Evolutionary conservation across 2,329 filamentous ascomycete species (phyloP), one percentile per base, ranked within the genome.

Genomic region (Lasiodiplodia sp.): DNA sequence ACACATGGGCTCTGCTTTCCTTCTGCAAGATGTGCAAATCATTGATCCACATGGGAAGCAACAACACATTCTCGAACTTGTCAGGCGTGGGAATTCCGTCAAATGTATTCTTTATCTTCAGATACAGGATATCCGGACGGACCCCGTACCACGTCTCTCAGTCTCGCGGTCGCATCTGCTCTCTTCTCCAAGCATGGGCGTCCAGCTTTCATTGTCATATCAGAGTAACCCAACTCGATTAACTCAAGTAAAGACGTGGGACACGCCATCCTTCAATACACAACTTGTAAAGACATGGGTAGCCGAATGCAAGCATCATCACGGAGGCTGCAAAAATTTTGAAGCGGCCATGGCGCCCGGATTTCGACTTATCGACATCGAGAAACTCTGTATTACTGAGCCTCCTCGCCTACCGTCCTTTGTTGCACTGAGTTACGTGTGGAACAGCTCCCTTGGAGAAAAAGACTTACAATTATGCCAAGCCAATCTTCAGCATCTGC

Each of bases 381-480:
- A 31, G n/a, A 21, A 51, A 21, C 28, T 56, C 10, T 37, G 53
- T 5, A 3, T 56, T 37, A 37, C 52, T 2, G 28, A 56, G 28
- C 5, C 34, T 37, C 1, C 25, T 21, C 14, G 34, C 5, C 21
- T 14, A 10, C 16, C 25, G 52, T 8, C 52, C 1, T 72, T 71
- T 37, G 37, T 72, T 47, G 68, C 71, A 21, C 49, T 72, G 14
- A 68, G 60, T 21, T 72, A 72, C 34, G 58, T 69, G 5, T 72
- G 70, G 70, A 34, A 11, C 11, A n/a, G n/a, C n/a, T n/a, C n/a
- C n/a, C n/a, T n/a, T n/a, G n/a, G n/a, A n/a, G n/a, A n/a, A n/a
- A n/a, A n/a, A n/a, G n/a, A 34, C 65, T 64, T 66, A 51, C 34
- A 55, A 65, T 37, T 57, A n/a, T 25, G 23, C n/a, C 23, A 2